phyloP scores from a whole-genome alignment of 495 filamentous ascomycete species.

The Margaritispora aquatica region DNA sequence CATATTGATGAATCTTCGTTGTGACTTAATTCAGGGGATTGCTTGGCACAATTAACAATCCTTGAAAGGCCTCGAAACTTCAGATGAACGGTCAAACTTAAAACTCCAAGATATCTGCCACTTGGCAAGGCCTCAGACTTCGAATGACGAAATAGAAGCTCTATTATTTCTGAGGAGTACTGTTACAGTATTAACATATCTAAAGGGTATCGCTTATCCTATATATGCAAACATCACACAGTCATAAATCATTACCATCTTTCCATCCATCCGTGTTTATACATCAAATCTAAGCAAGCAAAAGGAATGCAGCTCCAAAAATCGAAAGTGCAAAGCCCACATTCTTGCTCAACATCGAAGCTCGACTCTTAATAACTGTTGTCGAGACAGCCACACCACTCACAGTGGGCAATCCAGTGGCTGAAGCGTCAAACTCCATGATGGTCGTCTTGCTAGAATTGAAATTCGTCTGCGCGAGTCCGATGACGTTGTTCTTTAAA shows the following conservation, averaged over 20 bases:
- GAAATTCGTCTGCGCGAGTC: slow-evolving; percentile 79
- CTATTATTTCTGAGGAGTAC: no score
- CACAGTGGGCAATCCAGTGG: slow-evolving; percentile 20
- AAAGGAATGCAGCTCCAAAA: background rate
- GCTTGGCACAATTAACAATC: no score
- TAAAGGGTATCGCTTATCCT: no score
- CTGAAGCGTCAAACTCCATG: slow-evolving; percentile 32
- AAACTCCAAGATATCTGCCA: background rate
- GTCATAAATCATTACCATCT: background rate
- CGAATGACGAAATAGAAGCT: no score
- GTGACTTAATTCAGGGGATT: background rate
- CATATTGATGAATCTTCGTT: no score
- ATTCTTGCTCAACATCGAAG: background rate
- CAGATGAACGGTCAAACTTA: background rate
- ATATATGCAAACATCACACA: background rate
- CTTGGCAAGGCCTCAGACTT: background rate
- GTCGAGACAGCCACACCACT: slow-evolving; percentile 29
- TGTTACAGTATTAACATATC: no score
- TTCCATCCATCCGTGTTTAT: background rate
- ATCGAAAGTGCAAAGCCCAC: background rate
- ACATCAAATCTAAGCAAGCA: background rate
- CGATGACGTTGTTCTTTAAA: slow-evolving; percentile 75
- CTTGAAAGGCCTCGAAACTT: no score
- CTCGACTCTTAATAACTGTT: background rate
- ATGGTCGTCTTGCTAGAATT: slow-evolving; percentile 53